Base-by-base conservation (phyloP, 169 alveolate species). In the Cryptosporidium parvum region DNA sequence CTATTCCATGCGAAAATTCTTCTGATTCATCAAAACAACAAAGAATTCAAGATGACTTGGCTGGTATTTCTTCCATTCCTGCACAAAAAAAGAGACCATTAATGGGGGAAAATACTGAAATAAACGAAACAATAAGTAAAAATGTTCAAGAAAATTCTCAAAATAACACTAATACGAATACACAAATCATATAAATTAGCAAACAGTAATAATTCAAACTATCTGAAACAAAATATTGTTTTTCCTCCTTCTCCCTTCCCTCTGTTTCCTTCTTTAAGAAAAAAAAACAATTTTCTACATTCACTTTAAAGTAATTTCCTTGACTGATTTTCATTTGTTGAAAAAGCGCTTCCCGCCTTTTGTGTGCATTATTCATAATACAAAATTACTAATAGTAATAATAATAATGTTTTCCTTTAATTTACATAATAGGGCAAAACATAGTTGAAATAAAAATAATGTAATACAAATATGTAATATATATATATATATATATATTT, bases 61-160 rank as follows among this genome's bases (percentile, higher is more conserved):
- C 1, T 7, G 29, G 51, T 0, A 9, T 14, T 18, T 33, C 72
- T 7, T 56, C 7, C 67, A 3, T 56, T n/a, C 67, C 67, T 21
- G 42, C 51, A 3, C 72, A 31, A 7, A 65, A 65, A 44, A 65
- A 65, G 72, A 31, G 72, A 31, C 72, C 72, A 31, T 16, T n/a
- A 0, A 14, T 33, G 8, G 53, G 33, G 48, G 72, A n/a, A 31
- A 9, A 21, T 21, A 1, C 23, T 0, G 51, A 31, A n/a, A 0
- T n/a, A 1, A 65, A 33, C 0, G 72, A 65, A 26, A 65, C 52
- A 21, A 29, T 29, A 9, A 26, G 16, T 2, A 6, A n/a, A 23
- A 56, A 10, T 21, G 9, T 3, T 21, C 29, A 26, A 21, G 67
- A 26, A n/a, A n/a, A 56, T 26, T 1, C 29, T 23, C 35, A 56